Base-by-base conservation (phyloP, 2,329 filamentous ascomycete genomes). In the Dothideomycetes sp. region DNA sequence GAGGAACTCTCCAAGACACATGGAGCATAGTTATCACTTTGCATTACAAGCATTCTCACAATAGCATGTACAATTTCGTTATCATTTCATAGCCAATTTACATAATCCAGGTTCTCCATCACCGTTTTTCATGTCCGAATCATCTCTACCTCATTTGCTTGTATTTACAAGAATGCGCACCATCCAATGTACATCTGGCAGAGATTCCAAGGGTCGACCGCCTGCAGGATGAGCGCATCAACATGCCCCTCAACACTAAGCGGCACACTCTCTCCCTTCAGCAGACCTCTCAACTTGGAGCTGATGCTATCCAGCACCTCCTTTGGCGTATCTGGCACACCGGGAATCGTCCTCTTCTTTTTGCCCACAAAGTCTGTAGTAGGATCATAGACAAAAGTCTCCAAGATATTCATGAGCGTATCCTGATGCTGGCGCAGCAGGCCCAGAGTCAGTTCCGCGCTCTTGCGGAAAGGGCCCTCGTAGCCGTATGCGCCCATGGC, bases 121-220 rank as follows among this genome's bases (percentile, higher is more conserved):
- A n/a, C n/a, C n/a, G n/a, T n/a, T n/a, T n/a, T n/a, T n/a, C n/a
- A n/a, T n/a, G n/a, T n/a, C n/a, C n/a, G n/a, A n/a, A n/a, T n/a
- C n/a, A n/a, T n/a, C n/a, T n/a, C n/a, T n/a, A n/a, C n/a, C n/a
- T n/a, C n/a, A n/a, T n/a, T n/a, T n/a, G n/a, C n/a, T n/a, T 19
- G 14, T 14, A 2, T 3, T 47, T 57, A 81, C 44, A 80, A 75
- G 52, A 81, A 82, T 10, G 77, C 69, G 64, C 77, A 81, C 89
- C 89, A 96, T 15, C 91, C 91, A 62, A 96, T 94, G 62, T 96
- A 98, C 93, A 98, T 98, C 30, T 79, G 77, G 14, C 84, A 77
- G 61, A 98, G 61, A 58, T 91, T 93, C 54, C 66, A 74, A 41
- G 81, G 76, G 59, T 87, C 79, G 16, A 81, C 83, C 24, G 93